Conservation (phyloP, 345 rosid genomes). For the Gossypium longicalyx region DNA sequence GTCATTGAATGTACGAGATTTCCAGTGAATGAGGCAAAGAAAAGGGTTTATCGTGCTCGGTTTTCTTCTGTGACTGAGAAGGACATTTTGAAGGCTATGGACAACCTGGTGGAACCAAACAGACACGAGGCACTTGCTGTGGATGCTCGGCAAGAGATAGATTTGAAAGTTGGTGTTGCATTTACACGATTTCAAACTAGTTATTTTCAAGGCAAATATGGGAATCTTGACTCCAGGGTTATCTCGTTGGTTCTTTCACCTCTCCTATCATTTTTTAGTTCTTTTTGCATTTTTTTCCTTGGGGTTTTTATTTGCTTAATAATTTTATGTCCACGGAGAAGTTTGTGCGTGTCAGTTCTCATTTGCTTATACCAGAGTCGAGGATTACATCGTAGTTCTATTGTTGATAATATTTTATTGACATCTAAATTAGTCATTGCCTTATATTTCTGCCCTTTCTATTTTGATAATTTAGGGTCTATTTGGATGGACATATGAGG, state of each 20-base stretch:
- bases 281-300: constrained; percentile 11
- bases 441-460: neutral
- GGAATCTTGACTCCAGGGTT: constrained; percentile 87
- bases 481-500: neutral
- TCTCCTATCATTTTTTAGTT: constrained; percentile 12
- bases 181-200: constrained; percentile 91
- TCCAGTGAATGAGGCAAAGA: constrained; percentile 45
- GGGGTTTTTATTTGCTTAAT: neutral
- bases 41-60: constrained; percentile 70
- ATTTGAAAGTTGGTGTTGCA: constrained; percentile 97
- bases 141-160: constrained; percentile 99
- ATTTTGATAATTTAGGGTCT: neutral
- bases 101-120: constrained; percentile 79
- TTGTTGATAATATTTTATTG: neutral
- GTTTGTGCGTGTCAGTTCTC: neutral
- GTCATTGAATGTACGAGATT: constrained; percentile 83
- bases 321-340: neutral
- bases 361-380: constrained; percentile 3
- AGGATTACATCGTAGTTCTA: neutral
- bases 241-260: constrained; percentile 71
- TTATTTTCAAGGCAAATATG: constrained; percentile 95
- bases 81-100: constrained; percentile 85
- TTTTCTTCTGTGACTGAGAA: constrained; percentile 97
- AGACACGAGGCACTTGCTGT: constrained; percentile 86
- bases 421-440: neutral